phyloP scores from a whole-genome alignment of 2,329 filamentous ascomycete species.

The Aureobasidium musti region DNA sequence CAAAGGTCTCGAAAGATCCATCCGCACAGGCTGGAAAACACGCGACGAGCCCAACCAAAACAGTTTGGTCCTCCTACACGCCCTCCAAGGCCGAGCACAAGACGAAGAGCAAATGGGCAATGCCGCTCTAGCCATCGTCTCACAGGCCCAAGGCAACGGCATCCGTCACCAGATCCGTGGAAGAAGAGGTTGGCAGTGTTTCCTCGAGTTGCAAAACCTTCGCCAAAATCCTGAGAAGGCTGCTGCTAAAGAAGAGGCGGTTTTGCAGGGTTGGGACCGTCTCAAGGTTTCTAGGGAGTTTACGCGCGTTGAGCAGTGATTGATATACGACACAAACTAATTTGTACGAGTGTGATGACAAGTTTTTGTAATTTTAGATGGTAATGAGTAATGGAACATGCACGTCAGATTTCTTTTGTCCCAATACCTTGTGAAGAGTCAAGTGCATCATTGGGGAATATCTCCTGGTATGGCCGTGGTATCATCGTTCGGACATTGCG shows the following conservation, averaged over 20 bases:
- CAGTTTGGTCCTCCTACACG: background rate
- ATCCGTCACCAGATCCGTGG: background rate
- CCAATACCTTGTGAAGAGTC: too few species aligned
- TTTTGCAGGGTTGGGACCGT: background rate
- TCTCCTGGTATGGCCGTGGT: too few species aligned
- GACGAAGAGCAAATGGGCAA: background rate
- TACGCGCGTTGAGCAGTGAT: background rate
- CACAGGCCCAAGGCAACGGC: background rate
- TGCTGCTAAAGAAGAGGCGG: slow-evolving; percentile 4
- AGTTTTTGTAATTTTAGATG: slow-evolving; percentile 2
- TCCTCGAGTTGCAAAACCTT: background rate
- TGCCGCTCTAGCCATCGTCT: background rate
- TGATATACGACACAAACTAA: background rate
- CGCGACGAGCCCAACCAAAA: slow-evolving; percentile 5
- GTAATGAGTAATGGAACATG: background rate
- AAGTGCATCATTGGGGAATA: too few species aligned
- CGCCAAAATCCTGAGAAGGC: slow-evolving; percentile 9
- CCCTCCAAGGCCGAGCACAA: background rate
- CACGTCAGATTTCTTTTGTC: background rate
- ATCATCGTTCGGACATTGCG: too few species aligned
- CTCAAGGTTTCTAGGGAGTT: slow-evolving; percentile 4
- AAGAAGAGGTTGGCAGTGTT: slow-evolving; percentile 11
- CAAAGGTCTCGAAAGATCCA: slow-evolving; percentile 20
- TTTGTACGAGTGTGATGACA: background rate
- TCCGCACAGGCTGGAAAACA: slow-evolving; percentile 21